These are phyloP conservation scores for Fragilaria radians DNA, from an alignment of 108 stramenopile genomes.

Conservation along the genomic window DNA sequence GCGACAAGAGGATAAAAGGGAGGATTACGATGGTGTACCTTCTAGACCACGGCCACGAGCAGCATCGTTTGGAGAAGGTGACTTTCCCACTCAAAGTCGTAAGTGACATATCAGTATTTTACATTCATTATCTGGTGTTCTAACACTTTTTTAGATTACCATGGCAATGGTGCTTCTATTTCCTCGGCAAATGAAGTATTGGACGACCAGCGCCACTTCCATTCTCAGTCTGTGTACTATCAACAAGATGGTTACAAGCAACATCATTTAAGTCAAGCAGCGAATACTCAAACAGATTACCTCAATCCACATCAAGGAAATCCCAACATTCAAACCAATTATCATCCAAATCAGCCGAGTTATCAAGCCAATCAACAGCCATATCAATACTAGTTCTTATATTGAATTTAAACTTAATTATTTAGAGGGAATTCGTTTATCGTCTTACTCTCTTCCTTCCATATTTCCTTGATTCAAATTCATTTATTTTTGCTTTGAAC, in stretches of 20 bases:
- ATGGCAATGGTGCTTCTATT: slow-evolving; percentile 3
- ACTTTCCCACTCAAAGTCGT: too few relatives aligned
- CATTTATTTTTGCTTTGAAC: neutral
- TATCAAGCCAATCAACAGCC: slow-evolving; percentile 2
- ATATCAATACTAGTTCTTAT: slow-evolving; percentile 4
- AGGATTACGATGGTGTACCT: too few relatives aligned
- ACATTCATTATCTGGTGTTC: too few relatives aligned
- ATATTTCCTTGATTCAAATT: neutral
- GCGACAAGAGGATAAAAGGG: slow-evolving; percentile 23
- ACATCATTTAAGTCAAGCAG: neutral
- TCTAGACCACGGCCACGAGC: neutral
- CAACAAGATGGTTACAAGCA: slow-evolving; percentile 11
- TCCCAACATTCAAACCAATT: slow-evolving; percentile 4
- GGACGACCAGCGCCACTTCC: slow-evolving; percentile 5
- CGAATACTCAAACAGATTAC: slow-evolving; percentile 12
- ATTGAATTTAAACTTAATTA: neutral
- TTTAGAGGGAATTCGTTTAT: neutral
- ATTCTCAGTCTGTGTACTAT: slow-evolving; percentile 5
- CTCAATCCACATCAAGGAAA: slow-evolving; percentile 3
- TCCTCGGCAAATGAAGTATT: slow-evolving; percentile 8
- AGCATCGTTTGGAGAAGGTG: neutral
- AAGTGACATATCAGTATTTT: too few relatives aligned
- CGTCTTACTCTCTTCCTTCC: neutral
- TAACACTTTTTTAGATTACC: too few relatives aligned
- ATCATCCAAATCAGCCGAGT: neutral